Evolutionary conservation across 768 basidiomycete species (phyloP), one percentile per base, ranked within the genome.

Genomic region (Termitomyces heimii): DNA sequence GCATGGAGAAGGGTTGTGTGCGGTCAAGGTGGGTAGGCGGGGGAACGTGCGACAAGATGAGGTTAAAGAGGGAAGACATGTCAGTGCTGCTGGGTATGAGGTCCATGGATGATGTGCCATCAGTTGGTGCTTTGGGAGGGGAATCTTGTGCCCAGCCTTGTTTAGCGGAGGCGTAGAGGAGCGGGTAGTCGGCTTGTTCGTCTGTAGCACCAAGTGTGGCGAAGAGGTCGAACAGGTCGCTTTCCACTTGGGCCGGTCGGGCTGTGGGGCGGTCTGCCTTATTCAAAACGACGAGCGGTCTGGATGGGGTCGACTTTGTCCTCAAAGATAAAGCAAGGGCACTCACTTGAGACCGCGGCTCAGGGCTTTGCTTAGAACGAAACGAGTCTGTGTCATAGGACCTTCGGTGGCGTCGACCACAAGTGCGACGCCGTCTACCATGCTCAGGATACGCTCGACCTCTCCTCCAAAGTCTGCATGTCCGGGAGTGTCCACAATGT

Each of bases 401-500:
- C 82, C 82, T 61, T 83, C 82, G 1, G 82, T 82, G 2, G 81
- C 80, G 59, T 83, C 82, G 18, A 84, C 77, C 3, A 84, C 69
- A n/a, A 84, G 73, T 14, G 81, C 81, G 12, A 82, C 82, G 29
- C 82, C 82, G 58, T 83, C 83, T 12, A 84, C 79, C 75, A 84
- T 83, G 58, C 80, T 80, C 71, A 82, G 71, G 3, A 82, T 77
- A 53, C 82, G 76, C 60, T 84, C 82, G 9, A 84, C 82, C 65
- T 84, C 83, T 55, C 82, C 82, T 34, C 82, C 82, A 68, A 84
- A 83, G 62, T 84, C 83, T 7, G 82, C 82, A 66, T 84, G 83
- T 52, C 83, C 82, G 0, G 82, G 83, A 0, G 83, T 84, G 62
- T 84, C 83, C 58, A 83, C 78, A 59, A 84, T 80, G 53, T 83